Conservation (phyloP, 306 rosid genomes). For the Boehmeria nivea region DNA sequence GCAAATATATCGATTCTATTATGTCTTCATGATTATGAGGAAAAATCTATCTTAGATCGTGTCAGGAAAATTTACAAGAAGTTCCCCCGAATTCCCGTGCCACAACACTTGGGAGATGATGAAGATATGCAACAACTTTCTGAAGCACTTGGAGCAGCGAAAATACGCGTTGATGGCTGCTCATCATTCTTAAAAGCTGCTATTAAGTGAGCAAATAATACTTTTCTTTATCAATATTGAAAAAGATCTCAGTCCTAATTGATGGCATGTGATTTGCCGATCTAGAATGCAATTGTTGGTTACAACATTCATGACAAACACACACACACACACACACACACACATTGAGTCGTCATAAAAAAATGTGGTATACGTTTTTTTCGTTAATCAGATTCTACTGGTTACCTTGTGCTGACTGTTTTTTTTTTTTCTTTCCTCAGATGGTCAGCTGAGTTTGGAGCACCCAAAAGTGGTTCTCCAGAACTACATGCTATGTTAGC, state of each 20-base stretch:
- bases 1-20: no score
- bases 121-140: conserved; percentile 77
- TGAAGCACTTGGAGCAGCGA: conserved; percentile 79
- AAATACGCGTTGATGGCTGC: conserved; percentile 84
- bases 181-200: conserved; percentile 91
- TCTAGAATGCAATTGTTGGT: background rate
- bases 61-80: conserved; percentile 58
- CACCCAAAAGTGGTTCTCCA: conserved; percentile 59
- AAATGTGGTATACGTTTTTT: background rate
- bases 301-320: no score
- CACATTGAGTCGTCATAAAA: no score
- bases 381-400: background rate
- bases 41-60: conserved; percentile 45
- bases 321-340: no score
- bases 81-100: conserved; percentile 70
- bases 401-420: background rate
- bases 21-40: conserved; percentile 24
- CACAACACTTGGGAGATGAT: conserved; percentile 63
- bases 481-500: conserved; percentile 85
- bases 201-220: conserved; percentile 38
- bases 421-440: conserved; percentile 30
- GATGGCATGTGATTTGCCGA: background rate
- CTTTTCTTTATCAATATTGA: background rate
- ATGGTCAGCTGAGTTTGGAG: conserved; percentile 91
- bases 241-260: conserved; percentile 2